phyloP scores from a whole-genome alignment of 2,329 filamentous ascomycete species.

The Botrytis sinoallii region DNA sequence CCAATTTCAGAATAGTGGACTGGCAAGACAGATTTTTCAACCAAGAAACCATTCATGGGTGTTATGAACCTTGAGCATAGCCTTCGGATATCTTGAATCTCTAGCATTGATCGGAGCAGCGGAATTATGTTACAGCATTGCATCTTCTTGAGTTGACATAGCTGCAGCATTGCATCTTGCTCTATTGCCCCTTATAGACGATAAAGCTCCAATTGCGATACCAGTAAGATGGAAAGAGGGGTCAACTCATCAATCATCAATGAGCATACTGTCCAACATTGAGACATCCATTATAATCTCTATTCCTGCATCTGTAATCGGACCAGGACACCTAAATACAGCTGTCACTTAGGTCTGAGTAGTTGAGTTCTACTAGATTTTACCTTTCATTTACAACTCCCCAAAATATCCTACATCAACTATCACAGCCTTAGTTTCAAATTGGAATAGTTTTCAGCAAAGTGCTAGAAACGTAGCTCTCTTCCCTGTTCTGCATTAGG shows the following conservation, averaged over 20 bases:
- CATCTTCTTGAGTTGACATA: constrained; percentile 51
- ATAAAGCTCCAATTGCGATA: constrained; percentile 60
- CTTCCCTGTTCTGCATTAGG: constrained; percentile 57
- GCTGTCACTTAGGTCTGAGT: constrained; percentile 62
- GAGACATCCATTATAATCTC: constrained; percentile 56
- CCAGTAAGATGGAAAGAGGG: constrained; percentile 65
- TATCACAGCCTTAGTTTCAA: constrained; percentile 47
- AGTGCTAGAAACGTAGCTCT: constrained; percentile 65
- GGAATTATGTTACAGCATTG: constrained; percentile 62
- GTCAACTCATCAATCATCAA: constrained; percentile 55
- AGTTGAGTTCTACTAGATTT: constrained; percentile 63
- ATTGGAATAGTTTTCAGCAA: constrained; percentile 66
- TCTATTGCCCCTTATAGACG: constrained; percentile 45
- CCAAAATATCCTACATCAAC: constrained; percentile 65
- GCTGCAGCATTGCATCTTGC: constrained; percentile 60
- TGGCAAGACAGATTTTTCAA: constrained; percentile 65
- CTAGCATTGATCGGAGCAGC: constrained; percentile 62
- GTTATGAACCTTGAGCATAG: constrained; percentile 64
- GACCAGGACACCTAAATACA: neutral
- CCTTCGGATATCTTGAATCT: constrained; percentile 57
- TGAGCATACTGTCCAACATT: constrained; percentile 51
- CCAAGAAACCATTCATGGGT: constrained; percentile 66
- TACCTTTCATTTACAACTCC: constrained; percentile 67
- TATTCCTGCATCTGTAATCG: constrained; percentile 24
- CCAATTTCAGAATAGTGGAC: constrained; percentile 55